These are phyloP conservation scores for Phlebopus sp. DNA, from an alignment of 1,284 basidiomycete genomes.

Conservation along the genomic window DNA sequence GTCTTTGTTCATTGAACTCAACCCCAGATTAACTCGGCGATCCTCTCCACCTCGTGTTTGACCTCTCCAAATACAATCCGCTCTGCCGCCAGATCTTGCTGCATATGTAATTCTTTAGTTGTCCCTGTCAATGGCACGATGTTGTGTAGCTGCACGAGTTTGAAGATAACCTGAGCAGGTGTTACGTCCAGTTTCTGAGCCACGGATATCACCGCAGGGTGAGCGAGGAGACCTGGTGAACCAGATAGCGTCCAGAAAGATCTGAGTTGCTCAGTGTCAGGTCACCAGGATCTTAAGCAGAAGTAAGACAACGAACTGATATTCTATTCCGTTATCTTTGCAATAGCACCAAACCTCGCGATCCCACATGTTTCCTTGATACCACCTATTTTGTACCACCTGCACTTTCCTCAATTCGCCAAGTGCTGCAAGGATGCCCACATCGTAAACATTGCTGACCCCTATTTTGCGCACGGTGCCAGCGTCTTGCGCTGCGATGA, in stretches of 20 bases:
- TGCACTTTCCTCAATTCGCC: slow-evolving; percentile 55
- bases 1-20: slow-evolving; percentile 10
- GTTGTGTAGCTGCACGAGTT: slow-evolving; percentile 58
- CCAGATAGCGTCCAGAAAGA: slow-evolving; percentile 87
- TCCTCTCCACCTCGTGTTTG: slow-evolving; percentile 38
- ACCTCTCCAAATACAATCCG: slow-evolving; percentile 40
- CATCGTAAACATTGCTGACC: slow-evolving; percentile 75
- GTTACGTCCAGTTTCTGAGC: slow-evolving; percentile 51
- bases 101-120: slow-evolving; percentile 60
- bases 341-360: slow-evolving; percentile 56
- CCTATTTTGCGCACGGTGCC: slow-evolving; percentile 67
- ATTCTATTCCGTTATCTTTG: slow-evolving; percentile 55
- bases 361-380: slow-evolving; percentile 77
- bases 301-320: slow-evolving; percentile 54
- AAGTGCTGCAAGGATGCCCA: slow-evolving; percentile 50
- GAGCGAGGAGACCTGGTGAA: slow-evolving; percentile 58
- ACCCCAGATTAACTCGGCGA: slow-evolving; percentile 35
- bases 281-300: slow-evolving; percentile 1
- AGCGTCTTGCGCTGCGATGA: slow-evolving; percentile 58
- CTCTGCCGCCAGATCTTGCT: slow-evolving; percentile 53
- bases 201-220: slow-evolving; percentile 46
- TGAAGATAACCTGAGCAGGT: slow-evolving; percentile 64
- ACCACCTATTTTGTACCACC: slow-evolving; percentile 82
- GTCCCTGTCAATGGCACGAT: slow-evolving; percentile 67
- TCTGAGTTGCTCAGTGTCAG: slow-evolving; percentile 36